Evolutionary conservation across 2,329 filamentous ascomycete genomes (phyloP).

Genomic region (Diaporthe citrichinensis): DNA sequence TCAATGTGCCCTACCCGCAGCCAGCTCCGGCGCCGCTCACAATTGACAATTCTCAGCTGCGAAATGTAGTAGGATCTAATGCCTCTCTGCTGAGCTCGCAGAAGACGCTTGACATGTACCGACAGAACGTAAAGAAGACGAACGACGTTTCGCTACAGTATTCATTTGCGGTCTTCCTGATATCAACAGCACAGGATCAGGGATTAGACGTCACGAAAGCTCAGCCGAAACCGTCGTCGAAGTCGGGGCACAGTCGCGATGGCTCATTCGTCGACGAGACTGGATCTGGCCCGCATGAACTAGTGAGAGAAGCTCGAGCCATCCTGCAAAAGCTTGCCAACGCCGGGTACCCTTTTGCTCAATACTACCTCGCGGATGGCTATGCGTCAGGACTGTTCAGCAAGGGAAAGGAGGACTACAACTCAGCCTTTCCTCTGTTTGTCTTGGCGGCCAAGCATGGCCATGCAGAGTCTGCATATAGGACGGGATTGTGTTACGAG

Average conservation of each 20-base stretch:
- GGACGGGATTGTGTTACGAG: slow-evolving; percentile 94
- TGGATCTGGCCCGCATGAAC: slow-evolving; percentile 71
- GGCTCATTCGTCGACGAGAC: slow-evolving; percentile 61
- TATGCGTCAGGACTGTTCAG: slow-evolving; percentile 95
- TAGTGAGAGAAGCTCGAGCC: slow-evolving; percentile 88
- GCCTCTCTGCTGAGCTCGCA: slow-evolving; percentile 91
- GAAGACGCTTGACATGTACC: slow-evolving; percentile 98
- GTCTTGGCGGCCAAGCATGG: slow-evolving; percentile 95
- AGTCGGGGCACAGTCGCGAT: slow-evolving; percentile 62
- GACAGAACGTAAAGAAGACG: slow-evolving; percentile 97
- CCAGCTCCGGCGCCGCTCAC: slow-evolving; percentile 76
- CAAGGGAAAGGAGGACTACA: slow-evolving; percentile 93
- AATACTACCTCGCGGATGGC: slow-evolving; percentile 97
- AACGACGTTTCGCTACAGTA: slow-evolving; percentile 92
- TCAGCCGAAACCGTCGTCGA: slow-evolving; percentile 61
- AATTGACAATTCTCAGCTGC: slow-evolving; percentile 86
- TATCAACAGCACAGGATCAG: slow-evolving; percentile 88
- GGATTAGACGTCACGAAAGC: slow-evolving; percentile 68
- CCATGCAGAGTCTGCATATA: slow-evolving; percentile 95
- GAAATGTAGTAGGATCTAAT: slow-evolving; percentile 86
- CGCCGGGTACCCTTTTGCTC: slow-evolving; percentile 93
- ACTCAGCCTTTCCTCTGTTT: slow-evolving; percentile 92
- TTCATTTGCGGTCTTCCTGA: slow-evolving; percentile 95
- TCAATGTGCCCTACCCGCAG: slow-evolving; percentile 84
- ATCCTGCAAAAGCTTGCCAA: slow-evolving; percentile 91